Evolutionary conservation across 2,329 filamentous ascomycete species (phyloP).

Genomic region (Penicillium sp.): DNA sequence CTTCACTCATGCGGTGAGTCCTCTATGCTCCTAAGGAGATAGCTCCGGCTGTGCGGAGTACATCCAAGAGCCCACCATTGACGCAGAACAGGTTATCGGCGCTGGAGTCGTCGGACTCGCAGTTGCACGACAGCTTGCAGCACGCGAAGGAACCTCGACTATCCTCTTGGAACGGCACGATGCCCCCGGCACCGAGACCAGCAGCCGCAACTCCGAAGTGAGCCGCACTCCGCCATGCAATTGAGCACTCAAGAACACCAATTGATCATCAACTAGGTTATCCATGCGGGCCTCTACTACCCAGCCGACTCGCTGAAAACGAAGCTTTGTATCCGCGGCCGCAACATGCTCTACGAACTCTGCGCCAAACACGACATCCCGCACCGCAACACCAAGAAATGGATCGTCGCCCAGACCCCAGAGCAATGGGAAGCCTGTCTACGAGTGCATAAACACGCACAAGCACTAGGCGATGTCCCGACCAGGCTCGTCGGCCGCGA

Average conservation of each 20-base stretch:
- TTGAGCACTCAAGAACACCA: neutral
- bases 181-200: constrained; percentile 75
- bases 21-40: neutral
- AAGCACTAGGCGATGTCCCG: constrained; percentile 56
- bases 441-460: constrained; percentile 51
- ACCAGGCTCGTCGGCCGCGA: constrained; percentile 61
- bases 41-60: neutral
- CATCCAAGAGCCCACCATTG: constrained; percentile 1
- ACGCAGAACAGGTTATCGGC: constrained; percentile 52
- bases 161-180: constrained; percentile 76
- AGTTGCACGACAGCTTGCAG: constrained; percentile 66
- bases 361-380: constrained; percentile 64
- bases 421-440: constrained; percentile 58
- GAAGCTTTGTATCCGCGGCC: constrained; percentile 71
- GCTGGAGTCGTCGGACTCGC: constrained; percentile 75
- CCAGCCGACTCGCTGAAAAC: constrained; percentile 72
- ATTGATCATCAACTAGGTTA: constrained; percentile 53
- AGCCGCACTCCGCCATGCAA: neutral
- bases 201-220: constrained; percentile 81
- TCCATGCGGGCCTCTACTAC: constrained; percentile 94
- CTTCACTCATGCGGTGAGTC: constrained; percentile 56
- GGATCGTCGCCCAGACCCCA: constrained; percentile 83
- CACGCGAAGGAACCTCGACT: constrained; percentile 56
- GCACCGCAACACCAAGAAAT: constrained; percentile 76
- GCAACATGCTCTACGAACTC: constrained; percentile 70